Evolutionary conservation across 306 rosid species (phyloP).

Genomic region (Malus sieversii): DNA sequence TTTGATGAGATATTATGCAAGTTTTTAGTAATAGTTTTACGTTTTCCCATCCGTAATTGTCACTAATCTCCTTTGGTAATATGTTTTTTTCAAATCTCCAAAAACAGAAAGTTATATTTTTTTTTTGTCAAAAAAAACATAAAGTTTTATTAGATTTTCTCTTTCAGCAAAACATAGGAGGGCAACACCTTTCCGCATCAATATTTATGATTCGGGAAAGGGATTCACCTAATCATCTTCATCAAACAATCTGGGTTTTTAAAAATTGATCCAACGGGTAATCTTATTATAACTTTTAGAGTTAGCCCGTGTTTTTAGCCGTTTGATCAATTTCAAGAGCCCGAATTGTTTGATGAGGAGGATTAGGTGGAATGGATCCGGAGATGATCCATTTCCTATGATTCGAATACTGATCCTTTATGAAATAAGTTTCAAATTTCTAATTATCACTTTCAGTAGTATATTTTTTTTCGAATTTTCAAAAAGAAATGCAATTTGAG

Average conservation of each 20-base stretch:
- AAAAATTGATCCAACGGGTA: too few species aligned
- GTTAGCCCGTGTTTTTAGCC: too few species aligned
- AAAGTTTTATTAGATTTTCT: not conserved
- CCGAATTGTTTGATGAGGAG: too few species aligned
- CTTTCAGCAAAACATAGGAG: not conserved
- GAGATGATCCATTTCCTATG: too few species aligned
- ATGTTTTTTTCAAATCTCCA: not conserved
- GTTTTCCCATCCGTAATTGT: not conserved
- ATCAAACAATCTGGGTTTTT: accelerated
- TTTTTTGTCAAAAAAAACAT: not conserved
- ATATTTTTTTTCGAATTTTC: not conserved
- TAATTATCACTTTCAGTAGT: not conserved
- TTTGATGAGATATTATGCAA: too few species aligned
- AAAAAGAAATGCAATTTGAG: not conserved
- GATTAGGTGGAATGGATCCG: too few species aligned
- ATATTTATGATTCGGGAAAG: not conserved
- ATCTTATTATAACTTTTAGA: too few species aligned
- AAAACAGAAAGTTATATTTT: not conserved
- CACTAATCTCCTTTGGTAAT: not conserved
- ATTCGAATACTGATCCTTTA: too few species aligned
- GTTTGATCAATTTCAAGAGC: too few species aligned
- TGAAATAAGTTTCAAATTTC: too few species aligned
- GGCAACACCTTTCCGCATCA: not conserved
- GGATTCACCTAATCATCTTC: too few species aligned
- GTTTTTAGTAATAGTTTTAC: too few species aligned